phyloP scores from a whole-genome alignment of 495 filamentous ascomycete species.

The Saxophila tyrrhenica region DNA sequence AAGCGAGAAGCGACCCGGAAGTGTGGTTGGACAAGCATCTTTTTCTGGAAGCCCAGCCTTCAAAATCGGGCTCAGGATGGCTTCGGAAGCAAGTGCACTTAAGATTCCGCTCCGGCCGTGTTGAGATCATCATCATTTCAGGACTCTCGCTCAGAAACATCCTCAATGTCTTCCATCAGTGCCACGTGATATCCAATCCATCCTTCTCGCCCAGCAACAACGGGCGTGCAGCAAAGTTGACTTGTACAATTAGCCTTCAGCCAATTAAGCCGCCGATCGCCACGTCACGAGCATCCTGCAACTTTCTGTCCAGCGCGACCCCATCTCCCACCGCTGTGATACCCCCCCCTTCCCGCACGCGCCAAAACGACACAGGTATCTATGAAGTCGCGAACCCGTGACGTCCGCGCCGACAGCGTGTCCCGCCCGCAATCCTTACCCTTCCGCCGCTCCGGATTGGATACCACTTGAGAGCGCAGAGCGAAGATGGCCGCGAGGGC shows the following conservation, averaged over 20 bases:
- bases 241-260: not conserved
- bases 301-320: not conserved
- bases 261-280: not conserved
- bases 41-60: not conserved
- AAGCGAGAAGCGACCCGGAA: no score
- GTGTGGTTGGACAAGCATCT: not conserved
- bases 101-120: not conserved
- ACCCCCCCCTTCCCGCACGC: no score
- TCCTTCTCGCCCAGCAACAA: no score
- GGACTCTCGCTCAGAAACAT: not conserved
- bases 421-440: not conserved
- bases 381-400: not conserved
- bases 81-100: no score
- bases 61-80: no score
- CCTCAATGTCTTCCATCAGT: no score
- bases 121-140: not conserved
- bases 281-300: not conserved
- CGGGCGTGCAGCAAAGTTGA: not conserved
- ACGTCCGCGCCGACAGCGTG: not conserved
- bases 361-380: not conserved
- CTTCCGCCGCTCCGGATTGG: not conserved
- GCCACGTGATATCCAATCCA: no score
- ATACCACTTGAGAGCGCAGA: not conserved
- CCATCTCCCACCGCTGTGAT: not conserved
- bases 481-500: constrained; percentile 8